Percentiles rank a stretch among this genome's conserved stretches.
Evolutionary conservation across 768 basidiomycete species (phyloP).

Genomic region (Tulasnella sp.): DNA sequence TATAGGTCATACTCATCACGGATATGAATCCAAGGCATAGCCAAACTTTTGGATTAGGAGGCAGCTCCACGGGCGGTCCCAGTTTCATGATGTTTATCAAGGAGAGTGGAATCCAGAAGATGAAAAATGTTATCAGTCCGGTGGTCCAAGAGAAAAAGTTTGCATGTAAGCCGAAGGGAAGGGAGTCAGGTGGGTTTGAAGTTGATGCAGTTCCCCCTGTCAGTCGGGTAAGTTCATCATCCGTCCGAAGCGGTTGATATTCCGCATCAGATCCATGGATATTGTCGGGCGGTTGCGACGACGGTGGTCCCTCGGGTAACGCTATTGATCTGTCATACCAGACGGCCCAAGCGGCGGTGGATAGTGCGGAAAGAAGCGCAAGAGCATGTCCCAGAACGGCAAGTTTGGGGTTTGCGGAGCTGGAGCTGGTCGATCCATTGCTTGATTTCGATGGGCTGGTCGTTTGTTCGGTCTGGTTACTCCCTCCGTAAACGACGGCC

Average conservation of each 20-base stretch:
- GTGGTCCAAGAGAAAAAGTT: constrained; percentile 35
- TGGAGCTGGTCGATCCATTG: not conserved
- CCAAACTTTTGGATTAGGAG: constrained; percentile 53
- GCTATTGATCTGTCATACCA: constrained; percentile 80
- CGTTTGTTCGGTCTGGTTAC: constrained; percentile 35
- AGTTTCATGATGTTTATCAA: constrained; percentile 25
- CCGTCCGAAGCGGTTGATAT: constrained; percentile 3
- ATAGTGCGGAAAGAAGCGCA: constrained; percentile 70
- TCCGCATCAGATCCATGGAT: not conserved
- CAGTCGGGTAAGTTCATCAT: not conserved
- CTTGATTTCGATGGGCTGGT: not conserved
- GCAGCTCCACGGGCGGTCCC: constrained; percentile 57
- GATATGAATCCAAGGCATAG: constrained; percentile 69
- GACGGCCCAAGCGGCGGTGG: constrained; percentile 79
- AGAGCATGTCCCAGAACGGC: constrained; percentile 63
- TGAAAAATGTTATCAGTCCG: constrained; percentile 30
- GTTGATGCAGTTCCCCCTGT: not conserved
- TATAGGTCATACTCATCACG: constrained; percentile 74
- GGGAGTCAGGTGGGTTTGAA: constrained; percentile 43
- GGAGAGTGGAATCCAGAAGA: constrained; percentile 32
- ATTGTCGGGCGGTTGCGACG: not conserved
- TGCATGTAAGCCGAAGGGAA: constrained; percentile 33
- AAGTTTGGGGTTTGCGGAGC: not conserved
- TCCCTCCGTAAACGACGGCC: constrained; percentile 83
- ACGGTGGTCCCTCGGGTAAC: constrained; percentile 42